Evolutionary conservation across 257 asterid genomes (phyloP), one percentile per base, ranked within the genome.

Genomic region (Eustoma russellianum): DNA sequence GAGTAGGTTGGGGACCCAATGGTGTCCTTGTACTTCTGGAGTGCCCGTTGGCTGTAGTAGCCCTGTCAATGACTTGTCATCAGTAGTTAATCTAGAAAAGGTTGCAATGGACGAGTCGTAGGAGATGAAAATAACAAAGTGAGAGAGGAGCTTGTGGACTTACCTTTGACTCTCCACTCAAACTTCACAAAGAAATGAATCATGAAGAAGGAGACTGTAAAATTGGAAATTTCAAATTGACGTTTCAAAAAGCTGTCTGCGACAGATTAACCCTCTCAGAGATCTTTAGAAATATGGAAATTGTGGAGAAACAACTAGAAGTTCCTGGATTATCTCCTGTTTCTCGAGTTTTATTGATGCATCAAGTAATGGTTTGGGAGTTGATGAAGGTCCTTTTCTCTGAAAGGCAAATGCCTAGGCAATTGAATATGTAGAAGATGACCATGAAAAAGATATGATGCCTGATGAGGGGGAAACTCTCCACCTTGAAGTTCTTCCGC

Each of bases 1-100:
- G 99, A 35, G 94, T 83, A 48, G 97, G 99, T 56, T 92, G 99
- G 99, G 99, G 99, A 52, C 99, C 95, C 17, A 85, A 85, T 65
- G 97, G 99, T 8, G 75, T 81, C 53, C 93, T 92, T 68, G 83
- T 88, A 66, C 97, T 75, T 83, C 97, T 69, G 98, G 97, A 41
- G 78, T 59, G 74, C 91, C 92, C 64, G 82, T 86, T 77, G 86
- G 93, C 50, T 71, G 85, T 72, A 69, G 62, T 48, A 70, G 57
- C 48, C 28, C 73, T 53, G 68, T 45, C 13, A 45, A 62, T 69
- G 74, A 73, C 35, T 72, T 88, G 68, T 88, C 99, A 59, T 92
- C 97, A 46, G 77, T 78, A 60, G 79, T 92, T 68, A 77, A 76
- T 53, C 53, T 92, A n/a, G 97, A 92, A 78, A 88, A 79, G 82